phyloP scores from a whole-genome alignment of 1,284 basidiomycete species.

The Albatrellus sp. region DNA sequence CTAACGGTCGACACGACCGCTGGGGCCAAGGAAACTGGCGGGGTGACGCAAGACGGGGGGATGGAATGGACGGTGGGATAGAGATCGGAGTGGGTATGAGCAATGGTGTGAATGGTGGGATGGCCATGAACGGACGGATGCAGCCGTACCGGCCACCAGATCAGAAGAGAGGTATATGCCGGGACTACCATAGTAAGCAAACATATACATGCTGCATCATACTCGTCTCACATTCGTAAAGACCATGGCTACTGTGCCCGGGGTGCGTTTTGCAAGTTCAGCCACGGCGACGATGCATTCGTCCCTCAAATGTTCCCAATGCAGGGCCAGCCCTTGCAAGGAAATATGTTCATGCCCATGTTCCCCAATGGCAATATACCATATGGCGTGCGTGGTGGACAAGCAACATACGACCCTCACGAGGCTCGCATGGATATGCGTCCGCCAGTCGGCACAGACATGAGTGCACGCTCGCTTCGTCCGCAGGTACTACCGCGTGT shows the following conservation, averaged over 20 bases:
- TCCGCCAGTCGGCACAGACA: constrained; percentile 16
- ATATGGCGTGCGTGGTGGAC: constrained; percentile 18
- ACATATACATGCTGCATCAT: not conserved
- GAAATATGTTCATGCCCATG: constrained; percentile 52
- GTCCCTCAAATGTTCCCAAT: constrained; percentile 57
- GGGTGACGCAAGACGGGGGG: constrained; percentile 11
- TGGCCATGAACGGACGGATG: constrained; percentile 30
- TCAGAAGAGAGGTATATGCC: constrained; percentile 61
- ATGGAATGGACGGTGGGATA: constrained; percentile 12
- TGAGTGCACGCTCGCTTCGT: constrained; percentile 31
- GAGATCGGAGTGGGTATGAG: constrained; percentile 12
- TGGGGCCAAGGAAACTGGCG: constrained; percentile 29
- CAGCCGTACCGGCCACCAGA: constrained; percentile 55
- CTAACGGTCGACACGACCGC: constrained; percentile 14
- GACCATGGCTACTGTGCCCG: constrained; percentile 86
- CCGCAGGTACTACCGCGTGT: constrained; percentile 42
- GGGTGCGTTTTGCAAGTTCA: constrained; percentile 84
- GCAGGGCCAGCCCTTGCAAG: constrained; percentile 22
- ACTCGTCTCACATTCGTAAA: constrained; percentile 19
- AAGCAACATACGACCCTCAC: constrained; percentile 60
- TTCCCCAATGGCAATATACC: constrained; percentile 28
- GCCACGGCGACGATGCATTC: constrained; percentile 77
- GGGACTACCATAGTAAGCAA: constrained; percentile 80
- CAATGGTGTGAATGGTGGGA: constrained; percentile 22
- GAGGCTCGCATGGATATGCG: constrained; percentile 71